Evolutionary conservation across 352 stramenopile genomes (phyloP).

Genomic region (Globisporangium iwayamae): DNA sequence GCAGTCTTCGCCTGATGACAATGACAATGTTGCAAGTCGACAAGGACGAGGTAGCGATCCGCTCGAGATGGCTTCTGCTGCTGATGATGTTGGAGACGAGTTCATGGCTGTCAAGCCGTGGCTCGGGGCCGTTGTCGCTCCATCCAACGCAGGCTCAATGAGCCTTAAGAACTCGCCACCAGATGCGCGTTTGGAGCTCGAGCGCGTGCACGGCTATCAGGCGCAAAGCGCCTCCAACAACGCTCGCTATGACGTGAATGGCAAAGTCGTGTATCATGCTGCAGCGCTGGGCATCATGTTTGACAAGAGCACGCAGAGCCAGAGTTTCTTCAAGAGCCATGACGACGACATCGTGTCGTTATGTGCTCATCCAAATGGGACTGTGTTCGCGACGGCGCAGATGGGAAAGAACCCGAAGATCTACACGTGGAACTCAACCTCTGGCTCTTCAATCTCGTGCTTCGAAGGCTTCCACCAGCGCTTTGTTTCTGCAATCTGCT

Average conservation of each 20-base stretch:
- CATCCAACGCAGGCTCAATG: constrained; percentile 37
- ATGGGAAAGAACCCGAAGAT: constrained; percentile 83
- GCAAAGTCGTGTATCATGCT: constrained; percentile 72
- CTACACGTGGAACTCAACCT: constrained; percentile 64
- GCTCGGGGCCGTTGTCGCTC: constrained; percentile 76
- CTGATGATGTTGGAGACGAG: constrained; percentile 69
- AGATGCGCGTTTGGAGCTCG: constrained; percentile 45
- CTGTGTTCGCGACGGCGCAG: constrained; percentile 83
- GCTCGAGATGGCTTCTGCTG: constrained; percentile 22
- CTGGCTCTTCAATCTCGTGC: constrained; percentile 31
- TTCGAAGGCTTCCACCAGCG: constrained; percentile 80
- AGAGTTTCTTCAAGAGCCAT: constrained; percentile 65
- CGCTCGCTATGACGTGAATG: constrained; percentile 48
- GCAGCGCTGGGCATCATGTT: constrained; percentile 75
- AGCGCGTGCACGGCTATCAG: constrained; percentile 78
- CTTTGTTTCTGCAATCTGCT: constrained; percentile 62
- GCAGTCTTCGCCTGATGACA: not conserved
- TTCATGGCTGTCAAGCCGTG: constrained; percentile 91
- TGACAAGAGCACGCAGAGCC: constrained; percentile 35
- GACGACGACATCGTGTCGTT: constrained; percentile 86
- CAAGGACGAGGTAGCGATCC: constrained; percentile 20
- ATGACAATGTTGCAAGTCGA: not conserved
- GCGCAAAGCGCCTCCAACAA: constrained; percentile 77
- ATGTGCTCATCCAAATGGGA: constrained; percentile 68
- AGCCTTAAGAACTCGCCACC: constrained; percentile 35